Evolutionary conservation across 345 rosid genomes (phyloP).

Genomic region (Dipteronia dyeriana): DNA sequence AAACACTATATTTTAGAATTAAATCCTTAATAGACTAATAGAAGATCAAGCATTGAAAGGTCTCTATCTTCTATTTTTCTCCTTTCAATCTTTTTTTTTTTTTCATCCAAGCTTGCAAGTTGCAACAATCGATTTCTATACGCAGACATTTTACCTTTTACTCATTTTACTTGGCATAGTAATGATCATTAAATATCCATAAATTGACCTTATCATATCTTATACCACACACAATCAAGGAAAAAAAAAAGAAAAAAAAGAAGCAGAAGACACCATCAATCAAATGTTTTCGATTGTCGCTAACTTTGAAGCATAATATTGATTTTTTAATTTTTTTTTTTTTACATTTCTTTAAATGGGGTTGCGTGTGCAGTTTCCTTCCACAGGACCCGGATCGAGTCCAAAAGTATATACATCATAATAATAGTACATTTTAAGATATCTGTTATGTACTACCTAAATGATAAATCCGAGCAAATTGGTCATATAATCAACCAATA

Average conservation of each 20-base stretch:
- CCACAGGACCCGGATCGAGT: too few species aligned
- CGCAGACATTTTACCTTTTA: too few species aligned
- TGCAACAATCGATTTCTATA: not conserved
- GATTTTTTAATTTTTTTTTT: not conserved
- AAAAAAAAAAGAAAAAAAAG: too few species aligned
- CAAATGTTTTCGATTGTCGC: not conserved
- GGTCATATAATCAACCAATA: not conserved
- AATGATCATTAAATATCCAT: too few species aligned
- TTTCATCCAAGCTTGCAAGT: not conserved
- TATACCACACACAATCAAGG: too few species aligned
- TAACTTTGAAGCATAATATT: too few species aligned
- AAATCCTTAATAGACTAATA: not conserved
- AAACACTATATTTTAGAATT: not conserved
- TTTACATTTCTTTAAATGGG: not conserved
- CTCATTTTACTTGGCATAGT: too few species aligned
- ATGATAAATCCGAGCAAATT: not conserved
- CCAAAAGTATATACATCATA: too few species aligned
- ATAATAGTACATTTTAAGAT: too few species aligned
- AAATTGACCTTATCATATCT: too few species aligned
- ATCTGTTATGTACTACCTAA: not conserved
- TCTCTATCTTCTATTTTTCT: not conserved
- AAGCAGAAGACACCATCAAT: not conserved
- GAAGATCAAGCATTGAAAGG: not conserved
- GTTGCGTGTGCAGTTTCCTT: too few species aligned
- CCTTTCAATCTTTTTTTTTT: not conserved